These are phyloP conservation scores for Suhomyces canberraensis DNA, from an alignment of 805 yeast genomes.

Conservation along the genomic window DNA sequence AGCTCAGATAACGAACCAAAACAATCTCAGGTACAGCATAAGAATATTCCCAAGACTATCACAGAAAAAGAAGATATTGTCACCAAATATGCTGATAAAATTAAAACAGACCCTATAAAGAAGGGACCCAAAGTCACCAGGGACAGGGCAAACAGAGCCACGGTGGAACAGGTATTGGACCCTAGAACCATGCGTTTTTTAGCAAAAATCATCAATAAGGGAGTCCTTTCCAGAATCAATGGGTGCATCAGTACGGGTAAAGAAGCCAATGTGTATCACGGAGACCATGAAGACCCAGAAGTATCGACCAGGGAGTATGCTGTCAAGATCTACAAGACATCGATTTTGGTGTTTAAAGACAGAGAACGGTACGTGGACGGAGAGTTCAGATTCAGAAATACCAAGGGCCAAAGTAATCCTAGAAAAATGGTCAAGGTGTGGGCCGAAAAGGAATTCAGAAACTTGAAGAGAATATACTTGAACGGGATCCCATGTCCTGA, in stretches of 20 bases:
- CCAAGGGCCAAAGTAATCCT: slow-evolving; percentile 85
- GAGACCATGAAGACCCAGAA: slow-evolving; percentile 56
- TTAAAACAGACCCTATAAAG: slow-evolving; percentile 59
- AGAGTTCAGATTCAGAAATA: slow-evolving; percentile 85
- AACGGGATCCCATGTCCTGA: slow-evolving; percentile 91
- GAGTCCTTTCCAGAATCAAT: slow-evolving; percentile 77
- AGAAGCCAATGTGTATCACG: slow-evolving; percentile 92
- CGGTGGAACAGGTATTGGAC: slow-evolving; percentile 94
- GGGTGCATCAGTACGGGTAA: slow-evolving; percentile 97
- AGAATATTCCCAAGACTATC: slow-evolving; percentile 21
- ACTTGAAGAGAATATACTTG: slow-evolving; percentile 73
- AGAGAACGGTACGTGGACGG: slow-evolving; percentile 95
- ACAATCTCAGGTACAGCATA: too few relatives aligned
- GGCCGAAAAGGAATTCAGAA: slow-evolving; percentile 98
- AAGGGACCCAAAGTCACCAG: slow-evolving; percentile 59
- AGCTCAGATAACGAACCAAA: neutral
- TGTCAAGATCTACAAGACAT: slow-evolving; percentile 91
- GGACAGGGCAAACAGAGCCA: slow-evolving; percentile 91
- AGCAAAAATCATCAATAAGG: slow-evolving; percentile 76
- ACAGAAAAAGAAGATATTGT: slow-evolving; percentile 46
- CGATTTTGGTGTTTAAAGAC: slow-evolving; percentile 94
- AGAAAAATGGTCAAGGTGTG: slow-evolving; percentile 96
- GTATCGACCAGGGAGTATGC: slow-evolving; percentile 59
- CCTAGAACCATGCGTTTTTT: slow-evolving; percentile 88
- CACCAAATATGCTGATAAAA: slow-evolving; percentile 60